A percentile compares a stretch with the other conserved stretches of the same genome.
phyloP scores from a whole-genome alignment of 2,329 filamentous ascomycete genomes.

The Arthrinium phaeospermum region DNA sequence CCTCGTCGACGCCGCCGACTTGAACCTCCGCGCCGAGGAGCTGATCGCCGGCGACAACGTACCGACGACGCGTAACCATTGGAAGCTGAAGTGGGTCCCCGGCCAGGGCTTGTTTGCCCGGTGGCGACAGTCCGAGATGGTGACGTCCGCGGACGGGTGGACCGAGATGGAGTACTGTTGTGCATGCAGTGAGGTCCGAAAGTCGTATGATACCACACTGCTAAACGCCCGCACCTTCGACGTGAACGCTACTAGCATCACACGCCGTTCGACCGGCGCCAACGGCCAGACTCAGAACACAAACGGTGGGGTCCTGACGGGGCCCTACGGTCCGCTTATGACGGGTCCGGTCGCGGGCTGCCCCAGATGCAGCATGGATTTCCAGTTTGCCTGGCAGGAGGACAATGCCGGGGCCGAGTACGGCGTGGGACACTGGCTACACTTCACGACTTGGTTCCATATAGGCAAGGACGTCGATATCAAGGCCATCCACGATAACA shows the following conservation, averaged over 20 bases:
- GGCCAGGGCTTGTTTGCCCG: neutral
- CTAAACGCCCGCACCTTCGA: neutral
- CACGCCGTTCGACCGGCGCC: neutral
- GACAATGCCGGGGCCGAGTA: neutral
- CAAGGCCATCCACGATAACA: neutral
- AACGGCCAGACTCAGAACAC: neutral
- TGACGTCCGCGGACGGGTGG: neutral
- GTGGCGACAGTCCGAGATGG: neutral
- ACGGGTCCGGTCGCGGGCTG: neutral
- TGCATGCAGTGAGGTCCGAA: neutral
- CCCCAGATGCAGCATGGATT: neutral
- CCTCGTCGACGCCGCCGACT: neutral
- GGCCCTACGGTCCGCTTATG: neutral
- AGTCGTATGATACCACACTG: neutral
- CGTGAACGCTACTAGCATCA: neutral
- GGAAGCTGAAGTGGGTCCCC: neutral
- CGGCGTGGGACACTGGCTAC: neutral
- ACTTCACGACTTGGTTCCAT: neutral
- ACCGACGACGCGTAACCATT: too few species aligned
- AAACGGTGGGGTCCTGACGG: neutral
- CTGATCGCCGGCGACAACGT: too few species aligned
- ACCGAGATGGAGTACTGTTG: neutral
- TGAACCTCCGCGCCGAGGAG: neutral
- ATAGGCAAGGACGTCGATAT: neutral
- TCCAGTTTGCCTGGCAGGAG: neutral